These are phyloP conservation scores for Aspergillus pseudoglaucus DNA, from an alignment of 2,329 filamentous ascomycete species.

Conservation along the genomic window DNA sequence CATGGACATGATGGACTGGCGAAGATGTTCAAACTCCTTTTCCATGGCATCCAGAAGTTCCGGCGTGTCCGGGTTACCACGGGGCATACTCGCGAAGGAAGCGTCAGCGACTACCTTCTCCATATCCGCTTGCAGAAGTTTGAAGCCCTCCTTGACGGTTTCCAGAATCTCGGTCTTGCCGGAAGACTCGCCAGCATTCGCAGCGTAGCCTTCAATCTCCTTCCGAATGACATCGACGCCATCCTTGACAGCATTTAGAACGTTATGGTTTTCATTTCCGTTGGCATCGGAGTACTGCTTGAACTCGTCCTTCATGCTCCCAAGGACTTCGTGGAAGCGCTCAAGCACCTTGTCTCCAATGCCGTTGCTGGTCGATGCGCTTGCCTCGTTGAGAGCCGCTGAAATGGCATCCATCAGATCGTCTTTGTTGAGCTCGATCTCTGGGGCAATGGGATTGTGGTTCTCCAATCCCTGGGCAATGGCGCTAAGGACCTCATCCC, in stretches of 20 bases:
- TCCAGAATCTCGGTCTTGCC: constrained; percentile 75
- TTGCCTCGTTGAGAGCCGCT: constrained; percentile 49
- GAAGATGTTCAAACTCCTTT: constrained; percentile 73
- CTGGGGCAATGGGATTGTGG: constrained; percentile 44
- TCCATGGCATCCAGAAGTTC: constrained; percentile 68
- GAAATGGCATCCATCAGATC: constrained; percentile 55
- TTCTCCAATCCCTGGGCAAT: constrained; percentile 53
- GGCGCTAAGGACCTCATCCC: constrained; percentile 51
- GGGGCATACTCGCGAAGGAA: constrained; percentile 23
- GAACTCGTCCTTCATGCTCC: constrained; percentile 58
- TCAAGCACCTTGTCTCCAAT: constrained; percentile 55
- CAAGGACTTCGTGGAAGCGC: constrained; percentile 53
- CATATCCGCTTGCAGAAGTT: constrained; percentile 55
- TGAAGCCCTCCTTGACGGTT: constrained; percentile 57
- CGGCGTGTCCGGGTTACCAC: constrained; percentile 52
- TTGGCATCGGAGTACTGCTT: constrained; percentile 75
- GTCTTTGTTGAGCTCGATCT: constrained; percentile 52
- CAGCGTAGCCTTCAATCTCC: constrained; percentile 76
- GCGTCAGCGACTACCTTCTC: constrained; percentile 46
- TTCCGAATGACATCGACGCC: constrained; percentile 72
- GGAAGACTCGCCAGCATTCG: constrained; percentile 61
- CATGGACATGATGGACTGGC: constrained; percentile 67
- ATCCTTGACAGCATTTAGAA: constrained; percentile 80
- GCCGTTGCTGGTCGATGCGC: constrained; percentile 43
- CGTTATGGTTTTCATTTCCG: constrained; percentile 77